Percentiles rank a stretch among this genome's conserved stretches.
These are phyloP conservation scores for Cryptosporidium meleagridis DNA, from an alignment of 169 alveolate genomes.

Conservation along the genomic window DNA sequence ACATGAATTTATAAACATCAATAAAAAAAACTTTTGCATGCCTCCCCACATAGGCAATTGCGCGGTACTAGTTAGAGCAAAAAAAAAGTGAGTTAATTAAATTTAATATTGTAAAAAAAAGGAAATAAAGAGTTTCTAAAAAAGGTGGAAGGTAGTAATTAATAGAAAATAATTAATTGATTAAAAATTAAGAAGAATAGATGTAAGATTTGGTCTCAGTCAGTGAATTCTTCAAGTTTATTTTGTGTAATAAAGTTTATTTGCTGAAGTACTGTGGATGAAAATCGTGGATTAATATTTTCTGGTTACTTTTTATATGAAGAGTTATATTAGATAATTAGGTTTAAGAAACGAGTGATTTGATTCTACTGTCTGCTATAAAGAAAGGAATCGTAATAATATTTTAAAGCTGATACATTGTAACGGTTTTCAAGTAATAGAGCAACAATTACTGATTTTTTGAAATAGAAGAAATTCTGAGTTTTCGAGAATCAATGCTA, in stretches of 20 bases:
- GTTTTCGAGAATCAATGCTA: background rate
- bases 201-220: background rate
- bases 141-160: background rate
- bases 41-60: slow-evolving; percentile 48
- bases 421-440: background rate
- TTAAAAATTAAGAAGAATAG: background rate
- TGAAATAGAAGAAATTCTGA: background rate
- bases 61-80: slow-evolving; percentile 36
- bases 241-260: background rate
- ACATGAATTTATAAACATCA: slow-evolving; percentile 9
- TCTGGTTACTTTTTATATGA: background rate
- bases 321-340: too few relatives aligned
- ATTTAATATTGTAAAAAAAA: background rate
- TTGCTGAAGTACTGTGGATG: background rate
- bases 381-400: background rate
- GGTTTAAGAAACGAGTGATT: background rate
- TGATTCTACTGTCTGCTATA: background rate
- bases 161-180: background rate
- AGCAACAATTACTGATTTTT: background rate
- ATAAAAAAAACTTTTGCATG: slow-evolving; percentile 27
- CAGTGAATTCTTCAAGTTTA: background rate
- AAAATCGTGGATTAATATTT: background rate
- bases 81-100: slow-evolving; percentile 11
- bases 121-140: background rate
- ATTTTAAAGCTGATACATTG: background rate